phyloP scores from a whole-genome alignment of 352 stramenopile genomes.

The Thraustochytrium sp. region DNA sequence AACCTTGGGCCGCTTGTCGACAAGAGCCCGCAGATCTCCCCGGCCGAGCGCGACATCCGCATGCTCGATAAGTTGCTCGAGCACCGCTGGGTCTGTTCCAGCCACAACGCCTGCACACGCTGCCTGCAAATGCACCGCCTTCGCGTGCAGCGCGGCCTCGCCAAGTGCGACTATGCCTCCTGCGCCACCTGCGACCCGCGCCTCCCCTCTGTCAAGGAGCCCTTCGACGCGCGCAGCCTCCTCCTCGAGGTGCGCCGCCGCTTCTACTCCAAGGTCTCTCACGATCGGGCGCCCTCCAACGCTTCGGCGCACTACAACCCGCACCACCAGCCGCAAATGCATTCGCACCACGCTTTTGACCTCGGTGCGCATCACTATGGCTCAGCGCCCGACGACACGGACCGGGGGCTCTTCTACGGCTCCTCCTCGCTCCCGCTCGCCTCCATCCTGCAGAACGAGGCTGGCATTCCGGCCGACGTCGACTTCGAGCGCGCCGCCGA shows the following conservation, averaged over 20 bases:
- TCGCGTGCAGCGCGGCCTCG: constrained; percentile 37
- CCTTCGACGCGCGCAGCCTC: constrained; percentile 28
- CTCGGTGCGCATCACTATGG: no score
- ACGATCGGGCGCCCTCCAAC: no score
- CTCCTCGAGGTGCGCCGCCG: constrained; percentile 36
- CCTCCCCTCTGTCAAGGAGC: not conserved
- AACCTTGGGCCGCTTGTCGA: constrained; percentile 35
- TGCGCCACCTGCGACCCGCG: constrained; percentile 2
- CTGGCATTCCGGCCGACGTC: no score
- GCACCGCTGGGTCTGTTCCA: constrained; percentile 41
- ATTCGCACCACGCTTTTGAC: no score
- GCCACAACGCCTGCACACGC: constrained; percentile 15
- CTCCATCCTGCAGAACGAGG: no score
- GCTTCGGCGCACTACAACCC: no score
- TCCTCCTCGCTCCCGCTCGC: no score
- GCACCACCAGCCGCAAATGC: no score
- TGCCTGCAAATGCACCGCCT: constrained; percentile 44
- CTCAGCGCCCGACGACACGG: no score
- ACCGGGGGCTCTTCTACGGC: no score
- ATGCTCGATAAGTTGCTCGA: constrained; percentile 44
- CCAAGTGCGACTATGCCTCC: not conserved
- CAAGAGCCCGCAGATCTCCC: not conserved
- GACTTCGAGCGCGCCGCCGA: not conserved
- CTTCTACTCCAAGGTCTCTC: constrained; percentile 9
- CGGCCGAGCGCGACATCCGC: constrained; percentile 18